Conservation (phyloP, 2,329 filamentous ascomycete species). For the Diaporthe sp. region DNA sequence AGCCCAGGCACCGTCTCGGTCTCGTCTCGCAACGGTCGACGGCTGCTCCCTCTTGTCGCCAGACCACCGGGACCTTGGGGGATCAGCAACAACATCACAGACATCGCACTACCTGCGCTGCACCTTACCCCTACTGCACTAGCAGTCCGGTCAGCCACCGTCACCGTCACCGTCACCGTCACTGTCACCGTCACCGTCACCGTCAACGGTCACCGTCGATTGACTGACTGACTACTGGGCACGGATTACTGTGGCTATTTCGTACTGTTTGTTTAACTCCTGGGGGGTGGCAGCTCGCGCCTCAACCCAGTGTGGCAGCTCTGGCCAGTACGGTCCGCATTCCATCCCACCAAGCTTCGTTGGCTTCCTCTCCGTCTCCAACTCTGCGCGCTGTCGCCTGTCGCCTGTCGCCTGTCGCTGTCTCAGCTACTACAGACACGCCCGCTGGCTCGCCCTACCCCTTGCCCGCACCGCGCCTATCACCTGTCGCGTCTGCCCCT, state of each 20-base stretch:
- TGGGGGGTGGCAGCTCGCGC: neutral
- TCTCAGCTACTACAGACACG: slow-evolving; percentile 3
- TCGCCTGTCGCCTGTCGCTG: neutral
- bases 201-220: neutral
- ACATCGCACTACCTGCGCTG: slow-evolving; percentile 8
- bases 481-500: slow-evolving; percentile 29
- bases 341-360: slow-evolving; percentile 22
- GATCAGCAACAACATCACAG: neutral
- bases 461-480: slow-evolving; percentile 13
- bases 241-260: neutral
- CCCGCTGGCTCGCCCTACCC: neutral
- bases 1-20: slow-evolving; percentile 23
- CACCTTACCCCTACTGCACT: slow-evolving; percentile 16
- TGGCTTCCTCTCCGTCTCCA: slow-evolving; percentile 28
- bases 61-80: neutral
- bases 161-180: neutral
- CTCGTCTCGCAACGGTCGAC: slow-evolving; percentile 18
- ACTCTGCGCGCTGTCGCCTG: neutral
- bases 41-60: slow-evolving; percentile 24
- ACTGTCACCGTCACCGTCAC: neutral
- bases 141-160: slow-evolving; percentile 4
- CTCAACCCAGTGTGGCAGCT: slow-evolving; percentile 5
- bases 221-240: neutral
- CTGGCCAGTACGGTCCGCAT: slow-evolving; percentile 19
- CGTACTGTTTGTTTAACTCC: neutral